A percentile compares a stretch with the other conserved stretches of the same genome.
Evolutionary conservation across 1,139 yeast genomes (phyloP).

Genomic region (Yamadazyma triangularis): DNA sequence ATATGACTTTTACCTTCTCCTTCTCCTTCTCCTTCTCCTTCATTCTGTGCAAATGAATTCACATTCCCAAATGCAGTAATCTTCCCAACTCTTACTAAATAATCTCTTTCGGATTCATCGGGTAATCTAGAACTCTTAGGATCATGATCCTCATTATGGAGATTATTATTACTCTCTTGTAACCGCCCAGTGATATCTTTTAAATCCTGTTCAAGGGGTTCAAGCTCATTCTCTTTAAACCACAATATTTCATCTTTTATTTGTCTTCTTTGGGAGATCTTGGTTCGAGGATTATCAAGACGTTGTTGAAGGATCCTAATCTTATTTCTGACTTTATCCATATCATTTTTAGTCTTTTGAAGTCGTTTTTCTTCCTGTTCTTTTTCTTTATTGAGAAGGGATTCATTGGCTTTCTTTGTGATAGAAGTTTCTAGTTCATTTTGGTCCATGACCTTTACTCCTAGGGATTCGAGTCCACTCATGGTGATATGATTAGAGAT

Average conservation of each 20-base stretch:
- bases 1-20: conserved; percentile 22
- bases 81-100: conserved; percentile 80
- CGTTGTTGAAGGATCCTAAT: conserved; percentile 44
- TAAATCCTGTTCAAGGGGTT: conserved; percentile 54
- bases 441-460: conserved; percentile 62
- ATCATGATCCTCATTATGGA: conserved; percentile 8
- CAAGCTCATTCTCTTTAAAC: conserved; percentile 49
- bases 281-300: conserved; percentile 49
- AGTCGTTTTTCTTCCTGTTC: conserved; percentile 75
- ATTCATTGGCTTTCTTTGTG: conserved; percentile 64
- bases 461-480: conserved; percentile 21
- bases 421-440: conserved; percentile 67
- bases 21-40: conserved; percentile 12
- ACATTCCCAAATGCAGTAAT: conserved; percentile 89
- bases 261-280: conserved; percentile 61
- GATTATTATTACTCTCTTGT: conserved; percentile 20
- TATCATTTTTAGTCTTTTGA: conserved; percentile 53
- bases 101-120: conserved; percentile 77
- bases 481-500: too few relatives aligned
- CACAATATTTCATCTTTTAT: conserved; percentile 52
- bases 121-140: conserved; percentile 32
- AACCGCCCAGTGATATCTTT: conserved; percentile 62
- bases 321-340: conserved; percentile 39
- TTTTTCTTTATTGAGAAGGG: conserved; percentile 55
- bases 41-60: conserved; percentile 42